Conservation (phyloP, 805 yeast genomes). For the Kluyveromyces wickerhamii region DNA sequence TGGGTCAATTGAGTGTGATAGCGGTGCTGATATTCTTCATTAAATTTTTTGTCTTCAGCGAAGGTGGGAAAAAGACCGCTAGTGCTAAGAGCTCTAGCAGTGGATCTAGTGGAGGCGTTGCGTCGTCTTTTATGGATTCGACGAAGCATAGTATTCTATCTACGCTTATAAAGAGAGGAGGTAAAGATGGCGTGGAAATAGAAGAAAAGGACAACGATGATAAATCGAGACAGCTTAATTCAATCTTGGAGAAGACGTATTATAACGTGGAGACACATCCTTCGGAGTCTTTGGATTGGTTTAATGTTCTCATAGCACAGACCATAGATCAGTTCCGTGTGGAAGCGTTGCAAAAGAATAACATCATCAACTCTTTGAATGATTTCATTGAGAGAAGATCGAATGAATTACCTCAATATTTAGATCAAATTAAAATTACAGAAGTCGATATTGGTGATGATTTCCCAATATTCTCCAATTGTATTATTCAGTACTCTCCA, state of each 20-base stretch:
- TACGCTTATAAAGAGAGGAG: constrained; percentile 27
- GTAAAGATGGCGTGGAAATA: constrained; percentile 16
- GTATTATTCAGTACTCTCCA: constrained; percentile 62
- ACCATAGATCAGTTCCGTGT: constrained; percentile 76
- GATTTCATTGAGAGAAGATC: constrained; percentile 44
- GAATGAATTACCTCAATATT: constrained; percentile 63
- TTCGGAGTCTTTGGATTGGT: constrained; percentile 94
- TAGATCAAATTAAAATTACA: constrained; percentile 69
- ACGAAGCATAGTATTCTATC: constrained; percentile 11
- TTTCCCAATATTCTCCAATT: constrained; percentile 90
- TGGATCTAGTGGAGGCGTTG: constrained; percentile 29
- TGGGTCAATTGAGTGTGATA: constrained; percentile 70
- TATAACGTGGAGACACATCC: constrained; percentile 83
- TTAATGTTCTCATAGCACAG: constrained; percentile 89
- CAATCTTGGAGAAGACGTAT: constrained; percentile 81
- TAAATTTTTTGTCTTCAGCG: constrained; percentile 71
- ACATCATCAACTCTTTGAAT: constrained; percentile 72
- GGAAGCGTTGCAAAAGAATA: constrained; percentile 83
- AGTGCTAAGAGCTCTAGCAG: constrained; percentile 31
- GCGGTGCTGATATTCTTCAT: constrained; percentile 55
- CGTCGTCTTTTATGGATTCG: constrained; percentile 15
- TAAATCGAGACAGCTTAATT: constrained; percentile 24
- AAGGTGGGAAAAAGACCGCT: constrained; percentile 27
- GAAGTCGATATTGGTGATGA: constrained; percentile 91
- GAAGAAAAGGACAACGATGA: constrained; percentile 21